Conservation (phyloP, 805 yeast genomes). For the Candida maesae region DNA sequence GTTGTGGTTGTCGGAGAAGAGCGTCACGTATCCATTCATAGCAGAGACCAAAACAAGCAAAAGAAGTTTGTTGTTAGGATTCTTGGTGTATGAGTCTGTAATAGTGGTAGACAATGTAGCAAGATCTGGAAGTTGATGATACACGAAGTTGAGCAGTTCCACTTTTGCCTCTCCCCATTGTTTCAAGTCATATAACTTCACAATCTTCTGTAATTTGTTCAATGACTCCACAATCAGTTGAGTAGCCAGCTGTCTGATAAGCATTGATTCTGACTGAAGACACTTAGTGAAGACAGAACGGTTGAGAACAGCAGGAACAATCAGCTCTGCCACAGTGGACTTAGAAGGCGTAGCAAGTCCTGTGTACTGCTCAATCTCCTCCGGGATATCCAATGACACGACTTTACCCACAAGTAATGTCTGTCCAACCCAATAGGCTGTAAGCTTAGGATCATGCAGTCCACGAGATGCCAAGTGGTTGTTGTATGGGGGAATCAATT, state of each 20-base stretch:
- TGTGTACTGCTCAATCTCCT: conserved; percentile 27
- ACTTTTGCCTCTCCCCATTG: conserved; percentile 38
- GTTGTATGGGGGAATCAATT: conserved; percentile 69
- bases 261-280: conserved; percentile 42
- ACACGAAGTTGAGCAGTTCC: conserved; percentile 33
- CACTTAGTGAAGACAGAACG: conserved; percentile 55
- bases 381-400: conserved; percentile 55
- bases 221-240: conserved; percentile 55
- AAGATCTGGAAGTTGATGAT: conserved; percentile 46
- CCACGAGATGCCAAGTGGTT: conserved; percentile 59
- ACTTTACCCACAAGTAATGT: conserved; percentile 58
- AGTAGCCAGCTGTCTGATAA: conserved; percentile 61
- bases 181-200: conserved; percentile 33
- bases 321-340: conserved; percentile 44
- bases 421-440: conserved; percentile 82
- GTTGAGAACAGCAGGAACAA: conserved; percentile 63
- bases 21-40: conserved; percentile 36
- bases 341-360: conserved; percentile 31
- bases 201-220: conserved; percentile 46
- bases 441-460: conserved; percentile 70
- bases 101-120: conserved; percentile 40
- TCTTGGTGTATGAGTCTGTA: conserved; percentile 36
- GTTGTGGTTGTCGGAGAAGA: conserved; percentile 34
- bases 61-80: conserved; percentile 41
- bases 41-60: conserved; percentile 45